Evolutionary conservation across 257 asterid species (phyloP).

Genomic region (Perilla frutescens): DNA sequence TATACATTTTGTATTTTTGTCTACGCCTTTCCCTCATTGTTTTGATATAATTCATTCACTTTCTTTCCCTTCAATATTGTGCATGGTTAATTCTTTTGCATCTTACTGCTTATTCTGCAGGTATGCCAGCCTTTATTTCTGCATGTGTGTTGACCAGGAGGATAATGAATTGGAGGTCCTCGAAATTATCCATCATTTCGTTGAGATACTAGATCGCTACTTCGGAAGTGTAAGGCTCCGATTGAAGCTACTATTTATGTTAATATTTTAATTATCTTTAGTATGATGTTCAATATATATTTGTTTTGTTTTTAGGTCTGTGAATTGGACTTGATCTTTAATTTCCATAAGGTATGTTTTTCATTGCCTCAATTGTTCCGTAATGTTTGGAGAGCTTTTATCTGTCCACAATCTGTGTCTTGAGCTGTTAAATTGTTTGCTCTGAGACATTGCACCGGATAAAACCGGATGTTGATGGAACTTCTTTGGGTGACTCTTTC

Average conservation of each 20-base stretch:
- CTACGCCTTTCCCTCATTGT: constrained; percentile 2
- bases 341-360: constrained; percentile 85
- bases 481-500: constrained; percentile 10
- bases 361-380: constrained; percentile 28
- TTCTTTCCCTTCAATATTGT: constrained; percentile 13
- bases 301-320: constrained; percentile 68
- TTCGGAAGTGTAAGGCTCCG: constrained; percentile 89
- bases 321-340: constrained; percentile 93
- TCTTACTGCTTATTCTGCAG: constrained; percentile 45
- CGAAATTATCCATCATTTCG: constrained; percentile 91
- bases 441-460: constrained; percentile 1
- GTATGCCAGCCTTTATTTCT: constrained; percentile 96
- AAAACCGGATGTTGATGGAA: constrained; percentile 5
- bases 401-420: background rate
- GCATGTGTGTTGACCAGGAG: constrained; percentile 95
- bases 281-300: constrained; percentile 19
- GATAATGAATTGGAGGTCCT: constrained; percentile 94
- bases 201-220: constrained; percentile 97
- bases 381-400: constrained; percentile 7
- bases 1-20: constrained; percentile 10
- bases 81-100: constrained; percentile 10
- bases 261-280: background rate
- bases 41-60: background rate
- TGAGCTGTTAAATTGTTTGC: constrained; percentile 15
- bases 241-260: constrained; percentile 29